phyloP scores from a whole-genome alignment of 2,329 filamentous ascomycete species.

The Phaeosphaeriaceae sp. region DNA sequence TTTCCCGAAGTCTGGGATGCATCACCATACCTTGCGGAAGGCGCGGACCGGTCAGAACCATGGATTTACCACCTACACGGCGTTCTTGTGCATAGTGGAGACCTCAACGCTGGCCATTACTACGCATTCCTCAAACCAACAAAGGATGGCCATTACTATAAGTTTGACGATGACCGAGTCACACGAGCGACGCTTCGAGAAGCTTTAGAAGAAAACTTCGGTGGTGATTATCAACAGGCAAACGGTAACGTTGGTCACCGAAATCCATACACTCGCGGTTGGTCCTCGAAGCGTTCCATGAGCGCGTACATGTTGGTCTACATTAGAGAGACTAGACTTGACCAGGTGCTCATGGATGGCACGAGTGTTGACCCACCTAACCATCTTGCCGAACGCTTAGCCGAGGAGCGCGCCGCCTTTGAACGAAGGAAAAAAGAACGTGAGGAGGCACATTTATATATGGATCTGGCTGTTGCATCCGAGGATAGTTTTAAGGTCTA shows the following conservation, averaged over 20 bases:
- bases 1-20: slow-evolving; percentile 87
- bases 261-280: slow-evolving; percentile 68
- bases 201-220: slow-evolving; percentile 95
- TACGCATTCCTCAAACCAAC: slow-evolving; percentile 93
- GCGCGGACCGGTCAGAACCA: slow-evolving; percentile 84
- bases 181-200: slow-evolving; percentile 92
- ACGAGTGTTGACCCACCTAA: slow-evolving; percentile 78
- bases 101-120: slow-evolving; percentile 96
- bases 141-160: slow-evolving; percentile 94
- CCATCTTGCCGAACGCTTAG: slow-evolving; percentile 78
- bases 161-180: slow-evolving; percentile 95
- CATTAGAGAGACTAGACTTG: slow-evolving; percentile 84
- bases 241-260: slow-evolving; percentile 65
- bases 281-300: slow-evolving; percentile 71
- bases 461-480: slow-evolving; percentile 81
- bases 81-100: slow-evolving; percentile 94
- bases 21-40: slow-evolving; percentile 82
- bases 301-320: slow-evolving; percentile 99
- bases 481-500: slow-evolving; percentile 81
- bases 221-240: slow-evolving; percentile 75
- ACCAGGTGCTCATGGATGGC: slow-evolving; percentile 79
- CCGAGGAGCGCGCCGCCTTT: slow-evolving; percentile 78
- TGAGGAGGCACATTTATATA: slow-evolving; percentile 93
- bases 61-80: slow-evolving; percentile 94
- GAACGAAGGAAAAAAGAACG: slow-evolving; percentile 85